Percentiles rank a stretch among this genome's conserved stretches.
Evolutionary conservation across 176 grass and related monocot species (phyloP).

Genomic region (Oryza meridionalis): DNA sequence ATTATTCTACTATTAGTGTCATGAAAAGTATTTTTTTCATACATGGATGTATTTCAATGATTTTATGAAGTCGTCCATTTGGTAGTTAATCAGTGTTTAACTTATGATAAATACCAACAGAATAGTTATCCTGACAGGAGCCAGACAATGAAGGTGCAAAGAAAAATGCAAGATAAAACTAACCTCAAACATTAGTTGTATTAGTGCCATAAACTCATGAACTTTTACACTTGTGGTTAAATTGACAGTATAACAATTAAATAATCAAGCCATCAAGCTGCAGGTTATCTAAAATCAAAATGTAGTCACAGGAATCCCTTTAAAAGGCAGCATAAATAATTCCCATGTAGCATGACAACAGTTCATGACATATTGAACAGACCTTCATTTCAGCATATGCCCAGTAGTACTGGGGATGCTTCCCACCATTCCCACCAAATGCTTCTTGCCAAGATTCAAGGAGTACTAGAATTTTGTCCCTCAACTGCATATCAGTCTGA

Average conservation of each 20-base stretch:
- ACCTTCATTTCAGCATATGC: slow-evolving; percentile 89
- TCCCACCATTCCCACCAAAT: slow-evolving; percentile 75
- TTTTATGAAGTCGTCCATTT: neutral
- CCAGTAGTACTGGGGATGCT: slow-evolving; percentile 77
- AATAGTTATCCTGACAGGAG: neutral
- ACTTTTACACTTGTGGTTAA: neutral
- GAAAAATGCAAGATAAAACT: neutral
- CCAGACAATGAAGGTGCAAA: neutral
- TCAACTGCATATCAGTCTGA: slow-evolving; percentile 71
- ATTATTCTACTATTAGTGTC: neutral
- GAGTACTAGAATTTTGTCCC: slow-evolving; percentile 71
- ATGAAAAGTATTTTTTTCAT: neutral
- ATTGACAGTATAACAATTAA: neutral
- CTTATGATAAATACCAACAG: neutral
- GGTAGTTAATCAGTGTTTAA: neutral
- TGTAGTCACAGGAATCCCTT: neutral
- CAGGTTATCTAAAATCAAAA: neutral
- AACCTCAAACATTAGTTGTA: neutral
- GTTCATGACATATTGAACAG: neutral
- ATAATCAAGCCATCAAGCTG: neutral
- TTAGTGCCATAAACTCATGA: neutral
- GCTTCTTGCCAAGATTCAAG: slow-evolving; percentile 90
- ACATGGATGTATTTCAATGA: neutral
- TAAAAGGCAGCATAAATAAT: neutral
- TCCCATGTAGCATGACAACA: neutral